phyloP scores from a whole-genome alignment of 1,284 basidiomycete species.

The Lentinus polychrous region DNA sequence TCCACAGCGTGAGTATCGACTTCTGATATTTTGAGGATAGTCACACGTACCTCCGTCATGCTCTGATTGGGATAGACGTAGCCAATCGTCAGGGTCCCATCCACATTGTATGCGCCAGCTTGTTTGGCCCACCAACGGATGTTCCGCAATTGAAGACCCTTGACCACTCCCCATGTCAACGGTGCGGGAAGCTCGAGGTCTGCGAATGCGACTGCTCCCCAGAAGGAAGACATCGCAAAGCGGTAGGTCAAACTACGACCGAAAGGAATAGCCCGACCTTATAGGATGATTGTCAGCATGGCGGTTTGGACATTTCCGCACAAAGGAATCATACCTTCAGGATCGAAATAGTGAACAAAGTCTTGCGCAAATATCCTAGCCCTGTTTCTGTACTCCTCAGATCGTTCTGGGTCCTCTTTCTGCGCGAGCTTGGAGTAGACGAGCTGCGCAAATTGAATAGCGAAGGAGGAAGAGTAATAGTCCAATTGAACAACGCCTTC shows the following conservation, averaged over 20 bases:
- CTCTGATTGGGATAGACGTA: conserved; percentile 70
- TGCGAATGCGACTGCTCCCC: conserved; percentile 68
- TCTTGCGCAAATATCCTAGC: conserved; percentile 60
- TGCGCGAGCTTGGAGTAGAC: conserved; percentile 65
- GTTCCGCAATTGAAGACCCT: conserved; percentile 69
- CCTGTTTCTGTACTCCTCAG: conserved; percentile 56
- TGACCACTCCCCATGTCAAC: conserved; percentile 67
- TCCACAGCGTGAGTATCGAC: background rate
- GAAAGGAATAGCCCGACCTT: conserved; percentile 71
- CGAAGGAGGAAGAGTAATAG: conserved; percentile 76
- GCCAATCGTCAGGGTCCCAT: conserved; percentile 71
- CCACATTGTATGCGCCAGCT: conserved; percentile 50
- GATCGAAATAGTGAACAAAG: conserved; percentile 71
- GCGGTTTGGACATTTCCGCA: background rate
- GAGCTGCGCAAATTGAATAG: conserved; percentile 71
- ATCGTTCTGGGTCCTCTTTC: conserved; percentile 56
- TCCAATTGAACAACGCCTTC: conserved; percentile 74
- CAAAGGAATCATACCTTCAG: conserved; percentile 41
- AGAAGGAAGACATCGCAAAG: conserved; percentile 75
- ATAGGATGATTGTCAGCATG: background rate
- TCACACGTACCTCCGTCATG: conserved; percentile 44
- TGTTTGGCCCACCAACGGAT: conserved; percentile 65
- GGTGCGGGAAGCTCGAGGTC: conserved; percentile 63
- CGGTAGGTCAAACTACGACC: conserved; percentile 74
- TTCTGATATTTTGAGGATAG: background rate